phyloP scores from a whole-genome alignment of 305 asterid genomes.

The Andrographis paniculata region DNA sequence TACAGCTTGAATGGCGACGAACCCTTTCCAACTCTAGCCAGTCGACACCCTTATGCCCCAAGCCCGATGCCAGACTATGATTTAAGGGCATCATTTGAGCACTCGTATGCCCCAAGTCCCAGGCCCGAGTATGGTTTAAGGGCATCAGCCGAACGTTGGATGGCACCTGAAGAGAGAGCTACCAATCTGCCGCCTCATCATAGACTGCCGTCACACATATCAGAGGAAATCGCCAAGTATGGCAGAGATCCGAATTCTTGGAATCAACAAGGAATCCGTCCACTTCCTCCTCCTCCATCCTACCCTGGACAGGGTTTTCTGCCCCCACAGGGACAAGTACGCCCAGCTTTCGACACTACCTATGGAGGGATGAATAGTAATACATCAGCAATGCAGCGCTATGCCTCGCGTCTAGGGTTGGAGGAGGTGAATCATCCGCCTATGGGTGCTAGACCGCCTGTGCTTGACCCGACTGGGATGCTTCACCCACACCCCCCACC shows the following conservation, averaged over 20 bases:
- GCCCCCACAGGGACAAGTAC: conserved; percentile 20
- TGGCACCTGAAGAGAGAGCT: conserved; percentile 22
- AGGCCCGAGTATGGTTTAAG: no score
- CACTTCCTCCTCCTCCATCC: background rate
- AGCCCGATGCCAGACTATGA: conserved; percentile 27
- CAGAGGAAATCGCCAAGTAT: conserved; percentile 16
- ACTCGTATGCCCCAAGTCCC: conserved; percentile 1
- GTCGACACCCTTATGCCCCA: conserved; percentile 16
- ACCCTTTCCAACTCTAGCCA: conserved; percentile 14
- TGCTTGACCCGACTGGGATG: conserved; percentile 11
- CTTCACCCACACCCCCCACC: conserved; percentile 14
- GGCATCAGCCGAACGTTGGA: conserved; percentile 20
- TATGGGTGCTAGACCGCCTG: conserved; percentile 13
- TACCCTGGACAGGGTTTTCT: conserved; percentile 15
- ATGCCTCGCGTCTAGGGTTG: conserved; percentile 49
- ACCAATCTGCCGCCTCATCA: conserved; percentile 15
- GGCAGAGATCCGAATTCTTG: conserved; percentile 26
- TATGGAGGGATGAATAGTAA: conserved; percentile 17
- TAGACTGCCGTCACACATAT: conserved; percentile 7
- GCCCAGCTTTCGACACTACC: conserved; percentile 15
- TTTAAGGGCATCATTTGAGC: conserved; percentile 15
- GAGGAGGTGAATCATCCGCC: conserved; percentile 31
- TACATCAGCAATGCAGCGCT: conserved; percentile 37
- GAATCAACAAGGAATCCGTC: conserved; percentile 20
- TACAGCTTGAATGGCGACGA: conserved; percentile 23